Conservation (phyloP, 805 yeast species). For the Saccharomyces jurei region DNA sequence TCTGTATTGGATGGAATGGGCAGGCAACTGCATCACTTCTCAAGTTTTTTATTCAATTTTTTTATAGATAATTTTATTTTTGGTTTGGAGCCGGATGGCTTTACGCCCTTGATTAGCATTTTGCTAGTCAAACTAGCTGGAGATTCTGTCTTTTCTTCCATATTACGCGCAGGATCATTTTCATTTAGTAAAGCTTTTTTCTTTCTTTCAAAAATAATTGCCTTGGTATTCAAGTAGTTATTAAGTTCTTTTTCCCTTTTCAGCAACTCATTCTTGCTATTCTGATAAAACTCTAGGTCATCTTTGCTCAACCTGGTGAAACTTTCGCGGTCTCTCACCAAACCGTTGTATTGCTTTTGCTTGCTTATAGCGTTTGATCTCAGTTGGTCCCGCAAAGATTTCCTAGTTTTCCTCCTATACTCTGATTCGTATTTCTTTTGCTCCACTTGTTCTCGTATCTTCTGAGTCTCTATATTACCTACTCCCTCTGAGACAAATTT, state of each 20-base stretch:
- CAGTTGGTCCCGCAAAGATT: slow-evolving; percentile 27
- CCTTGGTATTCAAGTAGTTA: slow-evolving; percentile 1
- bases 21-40: background rate
- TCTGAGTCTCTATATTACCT: slow-evolving; percentile 19
- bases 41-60: background rate
- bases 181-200: background rate
- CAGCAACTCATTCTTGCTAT: slow-evolving; percentile 3
- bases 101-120: background rate
- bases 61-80: background rate
- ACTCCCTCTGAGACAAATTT: slow-evolving; percentile 26
- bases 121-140: background rate
- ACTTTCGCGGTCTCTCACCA: slow-evolving; percentile 22
- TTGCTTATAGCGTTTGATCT: slow-evolving; percentile 23
- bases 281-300: slow-evolving; percentile 17
- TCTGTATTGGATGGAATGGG: background rate
- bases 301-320: slow-evolving; percentile 22
- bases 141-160: background rate
- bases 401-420: slow-evolving; percentile 16
- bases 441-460: slow-evolving; percentile 14
- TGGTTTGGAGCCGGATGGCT: background rate
- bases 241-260: slow-evolving; percentile 7
- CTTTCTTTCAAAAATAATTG: slow-evolving; percentile 4
- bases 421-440: slow-evolving; percentile 19
- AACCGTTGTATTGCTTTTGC: slow-evolving; percentile 18
- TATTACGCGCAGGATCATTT: background rate